Base-by-base conservation (phyloP, 2,329 filamentous ascomycete genomes). In the Trichoderma koningiopsis region DNA sequence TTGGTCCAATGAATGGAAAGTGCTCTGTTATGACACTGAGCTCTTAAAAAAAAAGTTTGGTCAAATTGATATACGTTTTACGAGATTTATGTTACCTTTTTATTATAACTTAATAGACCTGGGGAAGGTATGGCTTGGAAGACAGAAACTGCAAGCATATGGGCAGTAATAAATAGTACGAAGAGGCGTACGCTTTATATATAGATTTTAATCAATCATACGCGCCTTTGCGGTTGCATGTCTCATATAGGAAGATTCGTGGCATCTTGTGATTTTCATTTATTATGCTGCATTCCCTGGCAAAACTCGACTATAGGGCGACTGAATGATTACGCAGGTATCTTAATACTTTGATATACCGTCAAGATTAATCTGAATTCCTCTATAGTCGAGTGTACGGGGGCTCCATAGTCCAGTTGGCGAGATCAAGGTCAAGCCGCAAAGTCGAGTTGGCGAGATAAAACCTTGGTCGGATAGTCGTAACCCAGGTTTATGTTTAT, bases 151-250 rank as follows among this genome's bases (percentile, higher is more conserved):
- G 37, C 37, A 40, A 22, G 33, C 35, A 35, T 29, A 19, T 47
- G 24, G 35, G 35, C 6, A 31, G 27, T 33, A 13, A n/a, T 19
- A 24, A 43, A 19, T 47, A 27, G 24, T 47, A 27, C n/a, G 52
- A 24, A 63, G 33, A 29, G 31, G 31, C 31, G 49, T 35, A 47
- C 49, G 29, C 24, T 19, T 43, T 24, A n/a, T 31, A 47, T 29
- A 57, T 65, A 65, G 13, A 49, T 43, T 22, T 64, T 57, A 65
- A 65, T 65, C n/a, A 57, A 27, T 13, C 19, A 65, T 33, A 57
- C 27, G 43, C 22, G 31, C 27, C 14, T 65, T 7, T 7, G 22
- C 19, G 2, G n/a, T 31, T 35, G 10, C 22, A 8, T 1, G 13
- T 5, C 33, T 16, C 7, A 14, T 35, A 27, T 24, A 24, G 19